A percentile compares a stretch with the other conserved stretches of the same genome.
Conservation (phyloP, 352 stramenopile genomes). For the Globisporangium cylindrosporum region DNA sequence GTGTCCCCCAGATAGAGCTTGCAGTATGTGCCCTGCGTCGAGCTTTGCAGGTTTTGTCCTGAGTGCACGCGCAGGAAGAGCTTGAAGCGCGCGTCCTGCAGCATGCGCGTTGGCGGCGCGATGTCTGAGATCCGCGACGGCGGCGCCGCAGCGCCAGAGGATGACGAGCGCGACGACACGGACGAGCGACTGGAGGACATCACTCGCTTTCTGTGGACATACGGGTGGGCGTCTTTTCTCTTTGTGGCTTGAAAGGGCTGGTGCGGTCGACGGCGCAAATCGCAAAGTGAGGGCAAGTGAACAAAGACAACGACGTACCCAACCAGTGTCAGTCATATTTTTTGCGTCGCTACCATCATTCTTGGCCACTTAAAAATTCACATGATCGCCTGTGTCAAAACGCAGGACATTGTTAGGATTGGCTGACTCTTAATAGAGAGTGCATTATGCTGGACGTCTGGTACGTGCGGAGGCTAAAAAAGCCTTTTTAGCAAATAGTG, state of each 20-base stretch:
- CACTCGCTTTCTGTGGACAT: background rate
- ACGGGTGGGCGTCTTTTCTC: background rate
- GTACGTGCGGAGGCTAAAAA: background rate
- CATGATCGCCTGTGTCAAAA: slow-evolving; percentile 1
- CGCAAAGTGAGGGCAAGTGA: slow-evolving; percentile 4
- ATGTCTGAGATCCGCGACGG: slow-evolving; percentile 2
- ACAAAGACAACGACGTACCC: too few species aligned
- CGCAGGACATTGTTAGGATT: background rate
- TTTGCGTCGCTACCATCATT: slow-evolving; percentile 2
- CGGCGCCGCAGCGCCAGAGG: background rate
- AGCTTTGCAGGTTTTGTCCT: slow-evolving; percentile 38
- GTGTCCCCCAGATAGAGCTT: slow-evolving; percentile 69
- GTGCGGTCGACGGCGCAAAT: background rate
- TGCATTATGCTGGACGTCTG: background rate
- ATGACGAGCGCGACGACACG: slow-evolving; percentile 19
- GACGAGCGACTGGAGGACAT: slow-evolving; percentile 20
- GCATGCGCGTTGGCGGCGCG: slow-evolving; percentile 9
- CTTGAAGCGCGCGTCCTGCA: slow-evolving; percentile 34
- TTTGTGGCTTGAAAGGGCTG: background rate
- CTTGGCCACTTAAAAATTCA: background rate
- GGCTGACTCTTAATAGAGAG: background rate
- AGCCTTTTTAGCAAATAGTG: background rate
- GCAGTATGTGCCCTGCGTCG: slow-evolving; percentile 53
- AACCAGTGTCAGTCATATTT: background rate
- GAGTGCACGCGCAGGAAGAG: slow-evolving; percentile 72